These are phyloP conservation scores for Polytrichum commune DNA, from an alignment of 225 moss, liverwort and hornwort genomes.

Conservation along the genomic window DNA sequence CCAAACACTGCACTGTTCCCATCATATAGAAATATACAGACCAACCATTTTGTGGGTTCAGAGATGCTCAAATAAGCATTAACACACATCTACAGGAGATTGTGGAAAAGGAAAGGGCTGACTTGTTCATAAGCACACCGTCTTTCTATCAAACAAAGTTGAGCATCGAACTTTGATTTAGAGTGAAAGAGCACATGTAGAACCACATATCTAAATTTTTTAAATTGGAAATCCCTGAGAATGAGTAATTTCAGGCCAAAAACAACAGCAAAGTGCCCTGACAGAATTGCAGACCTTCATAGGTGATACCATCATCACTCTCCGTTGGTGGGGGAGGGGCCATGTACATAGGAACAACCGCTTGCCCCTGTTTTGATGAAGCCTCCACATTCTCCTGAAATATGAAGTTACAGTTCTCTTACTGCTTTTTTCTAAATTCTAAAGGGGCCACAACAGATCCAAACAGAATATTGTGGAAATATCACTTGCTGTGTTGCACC, in stretches of 20 bases:
- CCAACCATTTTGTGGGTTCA: background rate
- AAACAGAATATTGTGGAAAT: background rate
- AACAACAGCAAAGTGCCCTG: background rate
- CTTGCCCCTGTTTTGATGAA: slow-evolving; percentile 57
- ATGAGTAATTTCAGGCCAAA: background rate
- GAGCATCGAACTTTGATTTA: too few relatives aligned
- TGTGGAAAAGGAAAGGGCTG: slow-evolving; percentile 27
- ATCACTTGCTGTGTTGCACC: too few relatives aligned
- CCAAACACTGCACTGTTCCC: slow-evolving; percentile 2
- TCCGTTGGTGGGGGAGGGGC: slow-evolving; percentile 65
- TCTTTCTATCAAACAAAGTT: too few relatives aligned
- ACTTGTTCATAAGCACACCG: too few relatives aligned
- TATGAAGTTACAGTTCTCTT: background rate
- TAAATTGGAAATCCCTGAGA: background rate
- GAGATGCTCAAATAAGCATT: background rate
- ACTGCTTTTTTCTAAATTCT: background rate
- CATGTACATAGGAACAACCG: slow-evolving; percentile 54
- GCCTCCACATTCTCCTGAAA: slow-evolving; percentile 45
- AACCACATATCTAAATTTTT: too few relatives aligned
- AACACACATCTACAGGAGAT: slow-evolving; percentile 17
- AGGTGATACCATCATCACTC: slow-evolving; percentile 89
- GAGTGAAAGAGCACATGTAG: too few relatives aligned
- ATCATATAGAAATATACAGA: background rate
- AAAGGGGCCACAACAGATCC: slow-evolving; percentile 1
- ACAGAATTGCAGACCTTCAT: slow-evolving; percentile 76